A percentile compares a stretch with the other conserved stretches of the same genome.
These are phyloP conservation scores for Fusarium luffae DNA, from an alignment of 2,329 filamentous ascomycete species.

Conservation along the genomic window DNA sequence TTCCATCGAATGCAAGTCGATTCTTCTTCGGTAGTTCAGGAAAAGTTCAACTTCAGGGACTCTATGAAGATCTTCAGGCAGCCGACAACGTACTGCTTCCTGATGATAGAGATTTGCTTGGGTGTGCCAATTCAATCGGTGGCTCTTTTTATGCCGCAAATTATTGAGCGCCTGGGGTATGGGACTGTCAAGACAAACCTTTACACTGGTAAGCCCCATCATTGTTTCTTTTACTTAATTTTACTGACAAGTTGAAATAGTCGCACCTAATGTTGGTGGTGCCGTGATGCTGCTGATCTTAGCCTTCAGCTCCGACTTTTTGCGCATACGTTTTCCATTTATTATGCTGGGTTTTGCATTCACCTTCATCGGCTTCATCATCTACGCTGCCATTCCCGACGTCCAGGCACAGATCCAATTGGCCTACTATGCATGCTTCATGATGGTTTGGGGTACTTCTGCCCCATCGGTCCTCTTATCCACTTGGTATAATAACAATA, in stretches of 20 bases:
- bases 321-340: constrained; percentile 7
- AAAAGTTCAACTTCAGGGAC: constrained; percentile 16
- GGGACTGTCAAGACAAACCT: constrained; percentile 12
- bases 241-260: not conserved
- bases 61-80: constrained; percentile 21
- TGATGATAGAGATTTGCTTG: constrained; percentile 18
- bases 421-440: constrained; percentile 17
- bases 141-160: constrained; percentile 19
- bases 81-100: constrained; percentile 18
- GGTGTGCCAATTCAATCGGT: constrained; percentile 18
- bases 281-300: constrained; percentile 19
- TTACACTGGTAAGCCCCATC: not conserved
- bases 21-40: constrained; percentile 14
- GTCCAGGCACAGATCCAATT: constrained; percentile 5
- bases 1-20: constrained; percentile 23
- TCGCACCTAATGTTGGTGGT: constrained; percentile 8
- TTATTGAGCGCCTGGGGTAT: constrained; percentile 12
- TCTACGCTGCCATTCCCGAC: constrained; percentile 18
- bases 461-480: constrained; percentile 7
- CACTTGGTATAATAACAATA: constrained; percentile 8
- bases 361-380: constrained; percentile 12
- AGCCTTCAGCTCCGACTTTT: constrained; percentile 10
- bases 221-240: fast-evolving
- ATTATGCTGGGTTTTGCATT: constrained; percentile 18
- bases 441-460: constrained; percentile 25